phyloP scores from a whole-genome alignment of 345 rosid genomes.

The Linum lewisii region DNA sequence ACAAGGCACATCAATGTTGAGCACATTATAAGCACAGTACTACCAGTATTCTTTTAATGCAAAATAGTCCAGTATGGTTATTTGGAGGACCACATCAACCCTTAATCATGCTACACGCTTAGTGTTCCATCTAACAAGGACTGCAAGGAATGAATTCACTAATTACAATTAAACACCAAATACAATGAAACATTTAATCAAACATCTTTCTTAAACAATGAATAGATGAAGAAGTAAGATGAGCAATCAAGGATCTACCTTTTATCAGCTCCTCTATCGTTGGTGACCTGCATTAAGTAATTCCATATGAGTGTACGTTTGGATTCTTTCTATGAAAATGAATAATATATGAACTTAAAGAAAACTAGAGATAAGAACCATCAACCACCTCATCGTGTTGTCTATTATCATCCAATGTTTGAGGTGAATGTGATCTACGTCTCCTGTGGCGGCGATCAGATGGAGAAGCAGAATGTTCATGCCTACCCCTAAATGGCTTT shows the following conservation, averaged over 20 bases:
- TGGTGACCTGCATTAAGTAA: slow-evolving; percentile 37
- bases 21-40: too few relatives aligned
- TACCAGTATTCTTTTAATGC: too few relatives aligned
- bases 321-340: neutral
- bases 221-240: slow-evolving; percentile 1
- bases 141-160: neutral
- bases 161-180: neutral
- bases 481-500: slow-evolving; percentile 39
- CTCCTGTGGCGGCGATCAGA: slow-evolving; percentile 39
- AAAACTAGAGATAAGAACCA: slow-evolving; percentile 26
- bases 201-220: neutral
- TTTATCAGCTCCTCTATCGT: slow-evolving; percentile 34
- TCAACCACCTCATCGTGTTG: slow-evolving; percentile 57
- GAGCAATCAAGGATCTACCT: slow-evolving; percentile 25
- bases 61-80: too few relatives aligned
- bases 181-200: neutral
- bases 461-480: slow-evolving; percentile 43
- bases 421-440: slow-evolving; percentile 53
- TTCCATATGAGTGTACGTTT: slow-evolving; percentile 1
- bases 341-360: neutral
- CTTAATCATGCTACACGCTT: neutral
- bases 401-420: slow-evolving; percentile 26
- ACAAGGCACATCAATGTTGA: too few relatives aligned
- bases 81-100: neutral
- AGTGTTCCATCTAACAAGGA: neutral